These are phyloP conservation scores for Diplodia intermedia DNA, from an alignment of 2,329 filamentous ascomycete species.

Conservation along the genomic window DNA sequence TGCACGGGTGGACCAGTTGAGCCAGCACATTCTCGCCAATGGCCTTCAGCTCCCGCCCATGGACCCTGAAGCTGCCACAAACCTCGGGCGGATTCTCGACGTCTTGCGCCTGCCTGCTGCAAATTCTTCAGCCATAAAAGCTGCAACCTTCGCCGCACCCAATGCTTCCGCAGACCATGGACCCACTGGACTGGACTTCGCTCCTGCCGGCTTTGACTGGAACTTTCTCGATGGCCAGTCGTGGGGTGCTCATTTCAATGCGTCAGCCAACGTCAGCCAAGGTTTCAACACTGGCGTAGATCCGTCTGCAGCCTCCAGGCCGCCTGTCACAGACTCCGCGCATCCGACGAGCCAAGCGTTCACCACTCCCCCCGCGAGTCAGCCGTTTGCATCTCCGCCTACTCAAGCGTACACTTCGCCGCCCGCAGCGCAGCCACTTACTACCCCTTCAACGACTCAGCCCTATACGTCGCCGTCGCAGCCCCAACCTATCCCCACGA, in stretches of 20 bases:
- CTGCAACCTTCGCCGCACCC: conserved; percentile 4
- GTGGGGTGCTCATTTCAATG: conserved; percentile 13
- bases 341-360: conserved; percentile 19
- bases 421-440: not conserved
- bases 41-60: conserved; percentile 31
- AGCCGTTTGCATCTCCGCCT: conserved; percentile 14
- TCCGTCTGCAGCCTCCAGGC: conserved; percentile 19
- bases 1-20: conserved; percentile 29
- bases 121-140: conserved; percentile 19
- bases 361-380: conserved; percentile 15
- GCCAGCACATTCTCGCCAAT: conserved; percentile 29
- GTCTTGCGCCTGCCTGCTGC: conserved; percentile 31
- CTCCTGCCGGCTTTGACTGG: conserved; percentile 33
- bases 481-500: conserved; percentile 17
- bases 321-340: conserved; percentile 12
- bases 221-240: conserved; percentile 29
- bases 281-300: conserved; percentile 26
- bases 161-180: conserved; percentile 24
- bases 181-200: conserved; percentile 22
- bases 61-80: conserved; percentile 22
- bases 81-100: conserved; percentile 28
- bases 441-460: conserved; percentile 25
- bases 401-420: conserved; percentile 26
- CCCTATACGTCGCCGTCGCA: conserved; percentile 17
- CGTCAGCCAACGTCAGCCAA: conserved; percentile 11